Evolutionary conservation across 2,329 filamentous ascomycete species (phyloP).

Genomic region (Chrysoporthe cubensis): DNA sequence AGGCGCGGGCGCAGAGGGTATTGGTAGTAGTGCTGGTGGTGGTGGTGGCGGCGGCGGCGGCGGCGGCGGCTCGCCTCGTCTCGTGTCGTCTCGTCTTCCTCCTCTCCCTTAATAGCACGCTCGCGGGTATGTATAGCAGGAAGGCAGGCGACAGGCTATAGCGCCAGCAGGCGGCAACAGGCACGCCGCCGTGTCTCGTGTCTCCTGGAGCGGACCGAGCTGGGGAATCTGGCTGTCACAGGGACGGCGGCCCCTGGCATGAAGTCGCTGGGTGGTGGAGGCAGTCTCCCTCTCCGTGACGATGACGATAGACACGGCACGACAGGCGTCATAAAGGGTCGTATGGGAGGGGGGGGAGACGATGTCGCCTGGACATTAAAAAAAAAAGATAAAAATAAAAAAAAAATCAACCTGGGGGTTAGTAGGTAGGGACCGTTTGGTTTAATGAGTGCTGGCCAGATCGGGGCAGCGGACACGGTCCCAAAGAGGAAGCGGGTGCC

Average conservation of each 20-base stretch:
- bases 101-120: neutral
- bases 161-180: constrained; percentile 11
- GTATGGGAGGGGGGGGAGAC: neutral
- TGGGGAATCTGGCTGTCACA: constrained; percentile 6
- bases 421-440: constrained; percentile 3
- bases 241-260: constrained; percentile 13
- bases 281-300: constrained; percentile 22
- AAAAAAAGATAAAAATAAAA: neutral
- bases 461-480: constrained; percentile 11
- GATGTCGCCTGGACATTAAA: neutral
- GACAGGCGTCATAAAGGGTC: constrained; percentile 24
- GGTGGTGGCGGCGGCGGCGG: too few species aligned
- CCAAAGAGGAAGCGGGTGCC: constrained; percentile 7
- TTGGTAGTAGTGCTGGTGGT: too few species aligned
- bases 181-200: constrained; percentile 13
- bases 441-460: constrained; percentile 8
- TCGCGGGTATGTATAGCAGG: constrained; percentile 6
- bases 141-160: constrained; percentile 6
- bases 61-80: too few species aligned
- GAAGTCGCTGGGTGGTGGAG: constrained; percentile 5
- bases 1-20: neutral
- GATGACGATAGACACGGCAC: constrained; percentile 6
- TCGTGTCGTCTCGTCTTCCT: neutral
- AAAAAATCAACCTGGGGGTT: neutral
- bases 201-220: constrained; percentile 7